phyloP scores from a whole-genome alignment of 805 yeast genomes.

The Candida vaughaniae region DNA sequence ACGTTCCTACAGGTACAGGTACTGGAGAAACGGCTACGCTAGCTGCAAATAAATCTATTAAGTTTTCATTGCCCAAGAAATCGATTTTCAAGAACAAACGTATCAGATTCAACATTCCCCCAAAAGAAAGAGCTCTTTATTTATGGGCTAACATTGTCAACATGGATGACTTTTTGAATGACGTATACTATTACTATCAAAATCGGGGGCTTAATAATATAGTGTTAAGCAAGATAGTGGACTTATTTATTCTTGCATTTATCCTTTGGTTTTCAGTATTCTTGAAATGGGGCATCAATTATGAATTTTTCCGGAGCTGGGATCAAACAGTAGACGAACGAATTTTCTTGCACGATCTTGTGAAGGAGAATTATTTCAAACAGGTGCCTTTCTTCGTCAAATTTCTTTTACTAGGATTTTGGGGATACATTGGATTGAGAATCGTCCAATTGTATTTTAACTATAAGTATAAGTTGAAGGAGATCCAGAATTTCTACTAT shows the following conservation, averaged over 20 bases:
- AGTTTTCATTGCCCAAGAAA: conserved; percentile 12
- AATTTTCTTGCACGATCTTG: conserved; percentile 27
- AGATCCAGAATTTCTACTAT: conserved; percentile 73
- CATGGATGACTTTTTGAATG: conserved; percentile 80
- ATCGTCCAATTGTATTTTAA: conserved; percentile 58
- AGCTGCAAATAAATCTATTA: conserved; percentile 11
- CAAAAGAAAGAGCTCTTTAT: conserved; percentile 80
- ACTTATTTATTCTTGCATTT: conserved; percentile 72
- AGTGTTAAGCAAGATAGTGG: conserved; percentile 61
- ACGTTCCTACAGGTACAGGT: background rate
- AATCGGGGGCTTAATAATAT: conserved; percentile 86
- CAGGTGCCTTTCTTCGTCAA: conserved; percentile 48
- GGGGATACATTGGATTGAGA: conserved; percentile 51
- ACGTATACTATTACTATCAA: conserved; percentile 77
- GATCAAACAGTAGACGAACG: conserved; percentile 19
- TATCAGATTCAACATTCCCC: conserved; percentile 32
- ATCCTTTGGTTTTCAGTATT: conserved; percentile 78
- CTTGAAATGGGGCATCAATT: conserved; percentile 79
- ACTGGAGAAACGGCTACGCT: conserved; percentile 6
- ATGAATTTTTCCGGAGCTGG: conserved; percentile 30
- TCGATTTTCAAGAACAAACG: conserved; percentile 9
- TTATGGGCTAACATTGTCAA: conserved; percentile 96
- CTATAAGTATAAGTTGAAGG: conserved; percentile 59
- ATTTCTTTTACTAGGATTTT: conserved; percentile 61
- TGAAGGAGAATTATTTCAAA: conserved; percentile 44